phyloP scores from a whole-genome alignment of 2,329 filamentous ascomycete species.

The Drechslerella dactyloides region DNA sequence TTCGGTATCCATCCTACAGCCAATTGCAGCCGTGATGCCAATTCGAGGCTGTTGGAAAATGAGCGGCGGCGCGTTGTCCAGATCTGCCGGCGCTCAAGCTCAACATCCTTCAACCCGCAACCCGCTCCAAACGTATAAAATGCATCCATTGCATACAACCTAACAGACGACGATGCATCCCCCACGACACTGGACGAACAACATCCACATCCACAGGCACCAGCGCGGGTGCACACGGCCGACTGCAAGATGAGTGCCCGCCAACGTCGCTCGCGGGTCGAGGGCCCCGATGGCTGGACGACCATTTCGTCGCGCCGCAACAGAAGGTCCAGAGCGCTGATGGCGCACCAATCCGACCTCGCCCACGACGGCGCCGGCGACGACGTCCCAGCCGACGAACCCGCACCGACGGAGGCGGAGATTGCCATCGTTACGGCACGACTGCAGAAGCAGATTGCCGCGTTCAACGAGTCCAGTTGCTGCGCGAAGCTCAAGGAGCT shows the following conservation, averaged over 20 bases:
- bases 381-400: not conserved
- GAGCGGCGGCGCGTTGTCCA: too few relatives aligned
- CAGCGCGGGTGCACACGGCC: too few relatives aligned
- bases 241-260: constrained; percentile 51
- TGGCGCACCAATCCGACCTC: constrained; percentile 42
- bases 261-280: constrained; percentile 40
- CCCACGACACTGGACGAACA: too few relatives aligned
- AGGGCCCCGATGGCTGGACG: constrained; percentile 44
- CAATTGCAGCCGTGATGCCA: too few relatives aligned
- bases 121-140: too few relatives aligned
- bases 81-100: too few relatives aligned
- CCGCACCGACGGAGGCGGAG: constrained; percentile 5
- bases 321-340: constrained; percentile 18
- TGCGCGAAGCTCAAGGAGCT: constrained; percentile 24
- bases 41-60: too few relatives aligned
- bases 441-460: constrained; percentile 29
- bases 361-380: not conserved
- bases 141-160: too few relatives aligned
- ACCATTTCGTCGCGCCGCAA: constrained; percentile 36
- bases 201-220: too few relatives aligned
- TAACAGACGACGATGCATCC: too few relatives aligned
- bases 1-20: too few relatives aligned
- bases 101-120: too few relatives aligned
- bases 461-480: constrained; percentile 21
- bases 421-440: constrained; percentile 12